Base-by-base conservation (phyloP, 441 rosid genomes). In the Corymbia citriodora region DNA sequence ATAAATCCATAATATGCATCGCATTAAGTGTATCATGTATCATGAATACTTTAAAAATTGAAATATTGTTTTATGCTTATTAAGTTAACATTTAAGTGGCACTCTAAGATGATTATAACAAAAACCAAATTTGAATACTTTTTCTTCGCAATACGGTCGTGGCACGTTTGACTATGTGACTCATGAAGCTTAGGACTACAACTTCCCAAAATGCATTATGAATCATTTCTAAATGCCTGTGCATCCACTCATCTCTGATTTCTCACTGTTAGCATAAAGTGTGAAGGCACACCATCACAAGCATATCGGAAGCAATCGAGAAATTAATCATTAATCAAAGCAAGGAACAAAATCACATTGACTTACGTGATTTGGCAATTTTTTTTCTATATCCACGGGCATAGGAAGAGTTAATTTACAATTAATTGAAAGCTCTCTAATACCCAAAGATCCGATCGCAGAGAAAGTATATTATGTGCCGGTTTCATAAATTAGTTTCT, bases 301-400 rank as follows among this genome's bases (percentile, higher is more conserved):
- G 45, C 23, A 31, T 68, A 68, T 17, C 36, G 23, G 21, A 68
- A 68, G 36, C 3, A 1, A 31, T 68, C 23, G 2, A 68, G 79
- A n/a, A 65, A 65, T n/a, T 65, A 65, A 65, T 7, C 5, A 65
- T 65, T 31, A 68, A 68, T 9, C 23, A 31, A 2, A 31, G 13
- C 8, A 31, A 31, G 31, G 23, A 17, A 68, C 0, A 63, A 63
- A 63, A 29, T 63, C 72, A 63, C 8, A 63, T 13, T 13, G 33
- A 29, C 36, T 63, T 29, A 63, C 33, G 29, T 63, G 72, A 63
- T 63, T 63, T 63, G 72, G 19, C 72, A 29, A 29, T 63, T 29
- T 9, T 29, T 13, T 29, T 13, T 63, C 72, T 2, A 63, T 9
- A 3, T 29, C 70, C 18, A 63, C 0, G 31, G 15, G 16, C 72